Evolutionary conservation across 345 rosid species (phyloP).

Genomic region (Arabidopsis thaliana): DNA sequence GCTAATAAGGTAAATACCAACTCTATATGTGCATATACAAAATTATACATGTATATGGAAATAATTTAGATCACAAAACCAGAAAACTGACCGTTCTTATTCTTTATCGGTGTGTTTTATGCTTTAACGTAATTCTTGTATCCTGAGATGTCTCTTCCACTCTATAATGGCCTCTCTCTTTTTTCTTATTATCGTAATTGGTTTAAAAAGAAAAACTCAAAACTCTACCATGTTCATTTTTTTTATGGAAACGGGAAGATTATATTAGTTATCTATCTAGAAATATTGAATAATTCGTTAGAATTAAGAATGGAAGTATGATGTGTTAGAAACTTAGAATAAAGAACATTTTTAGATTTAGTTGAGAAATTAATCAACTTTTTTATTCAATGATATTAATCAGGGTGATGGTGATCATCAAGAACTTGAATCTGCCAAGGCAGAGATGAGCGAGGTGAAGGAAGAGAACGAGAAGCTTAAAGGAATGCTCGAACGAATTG

Average conservation of each 20-base stretch:
- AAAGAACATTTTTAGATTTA: background rate
- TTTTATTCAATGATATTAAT: constrained; percentile 6
- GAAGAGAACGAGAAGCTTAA: constrained; percentile 76
- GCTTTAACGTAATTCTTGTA: constrained; percentile 17
- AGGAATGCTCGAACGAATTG: constrained; percentile 57
- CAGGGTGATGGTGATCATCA: constrained; percentile 47
- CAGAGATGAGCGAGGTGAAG: constrained; percentile 73
- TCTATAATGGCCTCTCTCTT: background rate
- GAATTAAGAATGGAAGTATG: background rate
- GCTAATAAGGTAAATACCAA: constrained; percentile 39
- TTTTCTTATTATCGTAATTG: background rate
- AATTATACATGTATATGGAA: background rate
- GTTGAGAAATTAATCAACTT: background rate
- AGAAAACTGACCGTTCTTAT: background rate
- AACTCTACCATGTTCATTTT: background rate
- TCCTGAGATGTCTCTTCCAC: constrained; percentile 1
- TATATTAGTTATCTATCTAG: background rate
- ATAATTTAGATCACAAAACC: background rate
- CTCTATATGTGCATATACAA: background rate
- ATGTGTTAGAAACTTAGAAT: background rate
- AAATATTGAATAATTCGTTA: constrained; percentile 1
- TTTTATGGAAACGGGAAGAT: background rate
- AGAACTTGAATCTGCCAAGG: constrained; percentile 65
- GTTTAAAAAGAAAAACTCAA: background rate
- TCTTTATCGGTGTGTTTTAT: background rate